Conservation (phyloP, 2,329 filamentous ascomycete genomes). For the Aspergillus brasiliensis region DNA sequence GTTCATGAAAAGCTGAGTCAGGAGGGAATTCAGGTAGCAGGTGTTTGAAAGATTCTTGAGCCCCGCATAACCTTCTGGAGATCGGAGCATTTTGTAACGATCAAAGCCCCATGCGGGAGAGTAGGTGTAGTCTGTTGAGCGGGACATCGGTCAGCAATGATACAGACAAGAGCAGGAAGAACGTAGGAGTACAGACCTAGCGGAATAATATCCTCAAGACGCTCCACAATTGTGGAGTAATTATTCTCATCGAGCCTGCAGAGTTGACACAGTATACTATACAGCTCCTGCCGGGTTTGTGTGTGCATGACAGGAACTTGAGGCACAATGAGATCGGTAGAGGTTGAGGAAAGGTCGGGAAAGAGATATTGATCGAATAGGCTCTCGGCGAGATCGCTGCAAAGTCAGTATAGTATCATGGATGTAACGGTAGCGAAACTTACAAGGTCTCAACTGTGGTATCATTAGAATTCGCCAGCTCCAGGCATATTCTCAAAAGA, state of each 20-base stretch:
- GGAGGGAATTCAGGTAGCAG: slow-evolving; percentile 92
- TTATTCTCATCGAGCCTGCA: slow-evolving; percentile 52
- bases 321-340: slow-evolving; percentile 32
- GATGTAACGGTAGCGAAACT: slow-evolving; percentile 3
- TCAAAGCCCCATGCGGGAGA: slow-evolving; percentile 66
- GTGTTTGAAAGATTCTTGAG: slow-evolving; percentile 92
- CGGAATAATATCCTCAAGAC: slow-evolving; percentile 55
- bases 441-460: slow-evolving; percentile 40
- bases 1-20: slow-evolving; percentile 97
- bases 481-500: slow-evolving; percentile 46
- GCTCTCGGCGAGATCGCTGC: slow-evolving; percentile 48
- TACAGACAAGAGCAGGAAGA: slow-evolving; percentile 10
- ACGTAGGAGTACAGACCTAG: slow-evolving; percentile 45
- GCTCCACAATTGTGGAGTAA: slow-evolving; percentile 55
- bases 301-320: slow-evolving; percentile 55
- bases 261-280: slow-evolving; percentile 61
- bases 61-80: slow-evolving; percentile 80
- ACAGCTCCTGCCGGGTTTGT: slow-evolving; percentile 61
- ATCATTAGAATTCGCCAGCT: slow-evolving; percentile 38
- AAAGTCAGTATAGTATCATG: slow-evolving; percentile 8
- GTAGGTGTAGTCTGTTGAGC: slow-evolving; percentile 58
- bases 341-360: slow-evolving; percentile 51
- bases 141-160: slow-evolving; percentile 26
- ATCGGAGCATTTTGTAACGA: slow-evolving; percentile 67
- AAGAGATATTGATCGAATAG: slow-evolving; percentile 69